Evolutionary conservation across 208 protist species (phyloP).

Genomic region (Crithidia expoeki): DNA sequence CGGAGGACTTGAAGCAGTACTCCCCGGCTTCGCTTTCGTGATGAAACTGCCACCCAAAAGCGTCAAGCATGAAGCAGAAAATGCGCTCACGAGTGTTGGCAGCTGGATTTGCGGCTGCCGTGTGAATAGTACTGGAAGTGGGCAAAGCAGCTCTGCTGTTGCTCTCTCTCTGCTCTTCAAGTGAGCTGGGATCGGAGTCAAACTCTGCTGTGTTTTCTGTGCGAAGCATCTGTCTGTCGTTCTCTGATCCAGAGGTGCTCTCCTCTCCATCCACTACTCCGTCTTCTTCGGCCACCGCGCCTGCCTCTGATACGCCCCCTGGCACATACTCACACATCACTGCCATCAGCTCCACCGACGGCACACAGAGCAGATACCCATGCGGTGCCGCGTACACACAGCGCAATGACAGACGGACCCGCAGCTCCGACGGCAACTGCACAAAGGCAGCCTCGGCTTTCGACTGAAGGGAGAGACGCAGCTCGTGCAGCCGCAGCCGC

Average conservation of each 20-base stretch:
- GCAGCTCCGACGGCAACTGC: slow-evolving; percentile 33
- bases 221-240: neutral
- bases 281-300: too few relatives aligned
- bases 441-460: slow-evolving; percentile 32
- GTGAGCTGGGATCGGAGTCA: neutral
- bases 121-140: neutral
- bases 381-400: slow-evolving; percentile 36
- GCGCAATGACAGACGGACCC: slow-evolving; percentile 22
- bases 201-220: neutral
- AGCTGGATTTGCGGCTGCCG: neutral
- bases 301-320: neutral
- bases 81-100: slow-evolving; percentile 8
- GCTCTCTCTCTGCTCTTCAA: neutral
- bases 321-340: neutral
- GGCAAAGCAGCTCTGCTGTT: neutral
- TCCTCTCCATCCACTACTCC: neutral
- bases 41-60: slow-evolving; percentile 45
- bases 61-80: slow-evolving; percentile 24
- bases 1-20: slow-evolving; percentile 72
- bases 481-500: slow-evolving; percentile 31
- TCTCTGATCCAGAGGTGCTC: neutral
- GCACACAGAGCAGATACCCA: slow-evolving; percentile 42
- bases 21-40: slow-evolving; percentile 33
- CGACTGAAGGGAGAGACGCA: slow-evolving; percentile 28
- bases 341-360: slow-evolving; percentile 13